Percentiles rank a stretch among this genome's conserved stretches.
phyloP scores from a whole-genome alignment of 176 grass and related monocot species.

The Coix lacrymajobi region DNA sequence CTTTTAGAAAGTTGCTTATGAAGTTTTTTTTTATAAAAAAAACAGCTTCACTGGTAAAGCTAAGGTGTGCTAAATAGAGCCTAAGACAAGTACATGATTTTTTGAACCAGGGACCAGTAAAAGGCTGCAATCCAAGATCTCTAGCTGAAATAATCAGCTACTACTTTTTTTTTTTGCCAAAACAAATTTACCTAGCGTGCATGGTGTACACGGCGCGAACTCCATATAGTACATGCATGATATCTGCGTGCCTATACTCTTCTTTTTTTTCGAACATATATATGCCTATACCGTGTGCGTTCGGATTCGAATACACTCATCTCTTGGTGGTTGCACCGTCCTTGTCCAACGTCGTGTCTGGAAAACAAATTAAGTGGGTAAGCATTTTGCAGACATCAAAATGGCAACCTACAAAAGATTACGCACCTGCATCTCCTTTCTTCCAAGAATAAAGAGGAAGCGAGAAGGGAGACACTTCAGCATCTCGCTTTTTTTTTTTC shows the following conservation, averaged over 20 bases:
- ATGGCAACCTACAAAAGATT: constrained; percentile 4
- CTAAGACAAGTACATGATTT: too few species aligned
- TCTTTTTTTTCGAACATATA: too few species aligned
- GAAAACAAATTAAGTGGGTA: neutral
- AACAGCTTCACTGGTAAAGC: too few species aligned
- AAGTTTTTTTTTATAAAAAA: too few species aligned
- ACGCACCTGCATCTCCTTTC: constrained; percentile 18
- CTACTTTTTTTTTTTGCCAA: too few species aligned
- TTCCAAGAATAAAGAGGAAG: neutral
- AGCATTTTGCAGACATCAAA: neutral
- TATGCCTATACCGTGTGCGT: neutral
- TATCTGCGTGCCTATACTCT: neutral
- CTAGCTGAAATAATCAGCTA: too few species aligned
- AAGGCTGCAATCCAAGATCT: too few species aligned
- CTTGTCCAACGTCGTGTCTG: constrained; percentile 3
- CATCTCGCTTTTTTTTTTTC: neutral
- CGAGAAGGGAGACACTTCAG: neutral
- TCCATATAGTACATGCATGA: neutral
- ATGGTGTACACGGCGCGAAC: neutral
- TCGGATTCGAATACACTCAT: neutral
- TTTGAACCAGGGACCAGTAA: too few species aligned
- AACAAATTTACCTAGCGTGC: too few species aligned
- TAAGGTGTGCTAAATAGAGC: too few species aligned
- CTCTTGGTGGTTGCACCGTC: constrained; percentile 27
- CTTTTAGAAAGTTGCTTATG: too few species aligned